A percentile compares a stretch with the other conserved stretches of the same genome.
These are phyloP conservation scores for Colletotrichum sp. DNA, from an alignment of 2,329 filamentous ascomycete species.

Conservation along the genomic window DNA sequence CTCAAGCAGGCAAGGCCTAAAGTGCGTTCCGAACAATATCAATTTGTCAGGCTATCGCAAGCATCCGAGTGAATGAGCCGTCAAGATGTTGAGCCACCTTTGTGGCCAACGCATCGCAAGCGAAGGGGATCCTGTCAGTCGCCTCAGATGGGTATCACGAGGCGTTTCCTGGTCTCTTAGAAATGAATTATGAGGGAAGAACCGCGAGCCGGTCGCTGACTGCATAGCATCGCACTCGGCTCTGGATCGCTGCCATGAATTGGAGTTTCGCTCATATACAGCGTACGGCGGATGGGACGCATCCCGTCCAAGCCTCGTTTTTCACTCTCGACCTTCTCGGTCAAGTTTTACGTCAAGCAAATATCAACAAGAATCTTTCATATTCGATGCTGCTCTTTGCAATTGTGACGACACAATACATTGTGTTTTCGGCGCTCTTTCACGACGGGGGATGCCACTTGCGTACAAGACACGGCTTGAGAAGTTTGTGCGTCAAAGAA, in stretches of 20 bases:
- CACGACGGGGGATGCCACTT: not conserved
- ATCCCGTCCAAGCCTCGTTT: not conserved
- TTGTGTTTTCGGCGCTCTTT: not conserved
- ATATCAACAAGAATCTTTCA: not conserved
- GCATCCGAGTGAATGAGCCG: not conserved
- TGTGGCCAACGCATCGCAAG: not conserved
- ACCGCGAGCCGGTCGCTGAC: not conserved
- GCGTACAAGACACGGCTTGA: not conserved
- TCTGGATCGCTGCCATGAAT: not conserved
- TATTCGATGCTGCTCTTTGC: not conserved
- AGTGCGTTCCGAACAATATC: not conserved
- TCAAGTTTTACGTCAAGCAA: not conserved
- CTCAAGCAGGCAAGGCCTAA: constrained; percentile 63
- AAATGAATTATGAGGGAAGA: not conserved
- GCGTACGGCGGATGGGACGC: not conserved
- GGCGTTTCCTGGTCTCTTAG: not conserved
- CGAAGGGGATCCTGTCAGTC: not conserved
- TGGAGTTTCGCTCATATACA: not conserved
- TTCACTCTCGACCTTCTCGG: not conserved
- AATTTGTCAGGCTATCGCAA: not conserved
- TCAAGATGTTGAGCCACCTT: not conserved
- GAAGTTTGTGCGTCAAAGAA: not conserved
- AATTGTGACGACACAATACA: not conserved
- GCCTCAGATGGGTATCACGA: not conserved
- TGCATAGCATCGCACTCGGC: not conserved